Evolutionary conservation across 257 asterid genomes (phyloP), one percentile per base, ranked within the genome.

Genomic region (Jasminum sambac): DNA sequence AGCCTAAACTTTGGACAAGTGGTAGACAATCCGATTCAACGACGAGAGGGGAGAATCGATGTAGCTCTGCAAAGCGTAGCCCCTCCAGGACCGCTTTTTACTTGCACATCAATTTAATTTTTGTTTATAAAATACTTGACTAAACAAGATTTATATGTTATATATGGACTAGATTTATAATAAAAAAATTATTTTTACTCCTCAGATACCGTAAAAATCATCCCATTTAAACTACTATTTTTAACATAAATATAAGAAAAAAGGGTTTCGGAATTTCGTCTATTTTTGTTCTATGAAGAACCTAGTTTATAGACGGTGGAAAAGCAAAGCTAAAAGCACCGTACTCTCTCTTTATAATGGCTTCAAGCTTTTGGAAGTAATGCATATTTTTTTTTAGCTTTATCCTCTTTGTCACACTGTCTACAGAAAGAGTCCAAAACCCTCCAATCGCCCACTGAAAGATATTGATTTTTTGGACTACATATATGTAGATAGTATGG

Each of bases 361-460:
- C 72, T n/a, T n/a, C n/a, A n/a, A n/a, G n/a, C n/a, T 75, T 75
- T 79, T 71, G 72, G 73, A 43, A 38, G 59, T 0, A 55, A 30
- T 8, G 62, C 34, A 39, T 57, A 14, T 30, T 46, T 48, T 43
- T 68, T 34, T 10, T 34, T 37, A n/a, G 19, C 63, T 66, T 77
- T 63, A 67, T 19, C 65, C 17, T 57, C 50, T 36, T 63, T 78
- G 77, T 68, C 70, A 55, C 50, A 21, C 41, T 63, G 11, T 50
- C 23, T 42, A 64, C 62, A 14, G 17, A 57, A 39, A 68, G 63
- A 72, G 63, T 72, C 70, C 83, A 82, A 76, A 79, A 63, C 26
- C 78, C 59, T 63, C 85, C 84, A 78, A 66, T 75, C 55, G 38
- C 74, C 82, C 82, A 82, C 74, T 59, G 43, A 66, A 76, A 24